Evolutionary conservation across 176 grass and related monocot species (phyloP).

Genomic region (Aegilops tauschii): DNA sequence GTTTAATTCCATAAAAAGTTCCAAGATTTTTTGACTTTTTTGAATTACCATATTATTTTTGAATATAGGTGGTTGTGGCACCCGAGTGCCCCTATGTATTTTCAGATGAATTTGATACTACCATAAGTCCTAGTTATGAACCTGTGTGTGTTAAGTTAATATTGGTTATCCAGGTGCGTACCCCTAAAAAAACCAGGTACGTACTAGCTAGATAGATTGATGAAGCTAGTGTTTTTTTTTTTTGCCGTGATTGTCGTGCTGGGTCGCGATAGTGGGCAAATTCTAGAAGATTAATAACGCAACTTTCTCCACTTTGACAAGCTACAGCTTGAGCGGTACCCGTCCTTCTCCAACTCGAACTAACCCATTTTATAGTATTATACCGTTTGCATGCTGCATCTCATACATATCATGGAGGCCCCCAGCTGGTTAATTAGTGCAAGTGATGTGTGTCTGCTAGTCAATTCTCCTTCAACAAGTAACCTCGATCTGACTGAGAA

Average conservation of each 20-base stretch:
- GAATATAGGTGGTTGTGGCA: no score
- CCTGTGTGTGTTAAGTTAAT: no score
- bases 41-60: no score
- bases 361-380: slow-evolving; percentile 43
- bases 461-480: background rate
- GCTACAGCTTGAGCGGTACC: background rate
- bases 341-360: slow-evolving; percentile 51
- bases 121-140: background rate
- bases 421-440: no score
- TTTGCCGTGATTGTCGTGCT: background rate
- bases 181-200: no score
- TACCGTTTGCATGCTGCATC: slow-evolving; percentile 46
- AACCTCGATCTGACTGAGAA: no score
- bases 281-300: slow-evolving; percentile 9
- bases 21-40: no score
- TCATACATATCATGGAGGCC: background rate
- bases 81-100: no score
- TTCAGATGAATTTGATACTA: no score
- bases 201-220: no score
- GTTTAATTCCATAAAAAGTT: no score
- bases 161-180: no score
- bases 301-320: slow-evolving; percentile 40
- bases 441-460: slow-evolving; percentile 7
- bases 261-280: background rate
- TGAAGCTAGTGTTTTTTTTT: background rate